A percentile compares a stretch with the other conserved stretches of the same genome.
These are phyloP conservation scores for Candida gigantensis DNA, from an alignment of 1,139 yeast species.

Conservation along the genomic window DNA sequence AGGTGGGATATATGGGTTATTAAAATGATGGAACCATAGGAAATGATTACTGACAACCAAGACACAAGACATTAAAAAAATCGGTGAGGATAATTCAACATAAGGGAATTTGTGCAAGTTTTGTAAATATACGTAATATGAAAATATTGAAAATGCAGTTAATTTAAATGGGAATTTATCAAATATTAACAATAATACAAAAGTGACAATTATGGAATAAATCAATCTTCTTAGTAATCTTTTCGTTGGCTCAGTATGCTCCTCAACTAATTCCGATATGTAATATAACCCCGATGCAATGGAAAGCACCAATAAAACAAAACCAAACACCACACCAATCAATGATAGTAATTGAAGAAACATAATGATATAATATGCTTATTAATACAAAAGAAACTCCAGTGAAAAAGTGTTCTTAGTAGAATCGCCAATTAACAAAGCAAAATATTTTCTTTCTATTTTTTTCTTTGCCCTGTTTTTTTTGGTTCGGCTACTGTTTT, in stretches of 20 bases:
- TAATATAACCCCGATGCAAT: slow-evolving; percentile 89
- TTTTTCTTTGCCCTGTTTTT: no score
- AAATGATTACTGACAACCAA: slow-evolving; percentile 81
- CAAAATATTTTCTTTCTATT: no score
- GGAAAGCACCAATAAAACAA: slow-evolving; percentile 58
- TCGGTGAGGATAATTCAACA: slow-evolving; percentile 70
- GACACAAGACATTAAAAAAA: slow-evolving; percentile 69
- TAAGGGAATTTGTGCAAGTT: slow-evolving; percentile 82
- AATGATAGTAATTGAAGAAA: slow-evolving; percentile 52
- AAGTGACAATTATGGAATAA: slow-evolving; percentile 54
- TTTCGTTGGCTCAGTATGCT: slow-evolving; percentile 83
- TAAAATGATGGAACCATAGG: slow-evolving; percentile 87
- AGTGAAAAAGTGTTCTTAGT: no score
- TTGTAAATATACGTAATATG: slow-evolving; percentile 73
- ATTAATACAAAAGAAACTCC: no score
- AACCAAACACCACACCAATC: slow-evolving; percentile 73
- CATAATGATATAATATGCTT: no score
- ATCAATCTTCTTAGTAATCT: slow-evolving; percentile 65
- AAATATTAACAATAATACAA: slow-evolving; percentile 58
- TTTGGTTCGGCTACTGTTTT: no score
- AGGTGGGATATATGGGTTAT: slow-evolving; percentile 62
- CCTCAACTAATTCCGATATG: slow-evolving; percentile 90
- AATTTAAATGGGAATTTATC: slow-evolving; percentile 79
- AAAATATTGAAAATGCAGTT: slow-evolving; percentile 62
- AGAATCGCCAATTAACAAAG: no score